These are phyloP conservation scores for Pythium chondricola DNA, from an alignment of 352 stramenopile genomes.

Conservation along the genomic window DNA sequence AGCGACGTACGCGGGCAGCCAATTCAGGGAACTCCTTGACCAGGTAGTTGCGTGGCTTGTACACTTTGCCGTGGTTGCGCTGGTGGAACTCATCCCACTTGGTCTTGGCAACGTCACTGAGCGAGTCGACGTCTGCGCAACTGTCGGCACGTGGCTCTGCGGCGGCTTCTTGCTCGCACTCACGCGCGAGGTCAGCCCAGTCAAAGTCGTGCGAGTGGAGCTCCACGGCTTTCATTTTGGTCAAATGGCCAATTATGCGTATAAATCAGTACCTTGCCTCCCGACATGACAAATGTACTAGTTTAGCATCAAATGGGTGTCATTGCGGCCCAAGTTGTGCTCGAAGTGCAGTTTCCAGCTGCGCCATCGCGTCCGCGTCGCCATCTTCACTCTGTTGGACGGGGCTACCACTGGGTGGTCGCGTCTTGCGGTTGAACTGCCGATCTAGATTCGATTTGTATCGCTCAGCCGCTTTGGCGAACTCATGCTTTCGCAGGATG, in stretches of 20 bases:
- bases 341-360: constrained; percentile 11
- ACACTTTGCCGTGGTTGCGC: constrained; percentile 72
- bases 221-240: constrained; percentile 31
- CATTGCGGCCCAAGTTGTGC: constrained; percentile 2
- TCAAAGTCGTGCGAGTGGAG: constrained; percentile 76
- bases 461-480: constrained; percentile 32
- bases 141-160: neutral
- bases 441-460: constrained; percentile 32
- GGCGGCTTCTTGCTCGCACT: constrained; percentile 21
- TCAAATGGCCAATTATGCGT: too few species aligned
- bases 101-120: constrained; percentile 47
- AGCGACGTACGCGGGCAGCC: constrained; percentile 15
- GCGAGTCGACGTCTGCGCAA: constrained; percentile 14
- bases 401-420: too few species aligned
- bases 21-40: constrained; percentile 78
- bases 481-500: constrained; percentile 32
- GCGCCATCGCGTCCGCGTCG: constrained; percentile 5
- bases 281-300: too few species aligned
- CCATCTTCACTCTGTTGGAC: neutral
- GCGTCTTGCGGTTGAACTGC: constrained; percentile 9
- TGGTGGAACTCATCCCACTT: constrained; percentile 77
- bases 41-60: constrained; percentile 81
- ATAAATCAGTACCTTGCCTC: too few species aligned
- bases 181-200: constrained; percentile 58
- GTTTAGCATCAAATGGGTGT: too few species aligned